Evolutionary conservation across 108 stramenopile genomes (phyloP), one percentile per base, ranked within the genome.

Genomic region (Schizochytrium sp.): DNA sequence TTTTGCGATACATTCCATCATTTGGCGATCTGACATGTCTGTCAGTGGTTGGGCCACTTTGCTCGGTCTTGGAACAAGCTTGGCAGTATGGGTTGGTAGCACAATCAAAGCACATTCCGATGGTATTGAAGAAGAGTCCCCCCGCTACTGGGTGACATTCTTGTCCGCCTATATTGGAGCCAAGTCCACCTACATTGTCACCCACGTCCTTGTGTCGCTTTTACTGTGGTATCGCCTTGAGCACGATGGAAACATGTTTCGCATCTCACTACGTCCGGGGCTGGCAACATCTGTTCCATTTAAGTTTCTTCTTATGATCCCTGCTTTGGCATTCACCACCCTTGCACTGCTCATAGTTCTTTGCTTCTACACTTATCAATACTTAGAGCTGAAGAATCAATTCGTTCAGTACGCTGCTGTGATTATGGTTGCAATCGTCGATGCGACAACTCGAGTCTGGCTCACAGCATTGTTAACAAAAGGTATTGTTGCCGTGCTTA

Each of bases 341-440:
- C 8, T 69, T 38, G 42, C 44, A 38, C 44, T 69, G 64, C 64
- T 69, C 7, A 15, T 69, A 8, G 8, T 69, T 8, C 12, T 69
- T 8, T 69, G 64, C 64, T 69, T 69, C 44, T 69, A 69, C 64
- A 69, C 64, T 38, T 69, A 69, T 44, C 64, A 69, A 44, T 69
- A 69, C 64, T 44, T 69, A 7, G 64, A 69, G 64, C 64, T 69
- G 19, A 44, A 69, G 12, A 69, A 38, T 44, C 42, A 38, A 38
- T 15, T 69, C 5, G 5, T 69, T 38, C 64, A 69, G 64, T 69
- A 69, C 28, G 10, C 44, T 38, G 44, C 64, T 8, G 42, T 69
- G 19, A 12, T 69, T 44, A 38, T 69, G 42, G 64, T 69, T 8
- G 64, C 15, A 8, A 44, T 44, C 28, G 42, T 69, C 42, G 64